A percentile compares a stretch with the other conserved stretches of the same genome.
Evolutionary conservation across 2,329 filamentous ascomycete species (phyloP).

Genomic region (Zelopaecilomyces penicillatus): DNA sequence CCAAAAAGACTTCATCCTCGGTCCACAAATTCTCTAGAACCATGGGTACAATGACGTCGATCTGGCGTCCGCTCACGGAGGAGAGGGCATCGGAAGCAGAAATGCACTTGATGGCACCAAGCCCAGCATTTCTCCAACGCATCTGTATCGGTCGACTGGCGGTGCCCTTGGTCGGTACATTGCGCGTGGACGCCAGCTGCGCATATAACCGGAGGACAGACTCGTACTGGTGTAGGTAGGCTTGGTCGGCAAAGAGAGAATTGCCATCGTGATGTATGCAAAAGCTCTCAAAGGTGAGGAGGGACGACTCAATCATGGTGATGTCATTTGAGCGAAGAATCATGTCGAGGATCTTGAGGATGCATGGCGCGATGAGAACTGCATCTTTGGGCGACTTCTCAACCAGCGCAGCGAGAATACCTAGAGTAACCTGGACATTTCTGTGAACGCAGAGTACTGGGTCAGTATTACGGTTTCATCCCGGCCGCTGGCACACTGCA

Average conservation of each 20-base stretch:
- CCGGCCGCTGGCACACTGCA: background rate
- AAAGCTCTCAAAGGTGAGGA: slow-evolving; percentile 79
- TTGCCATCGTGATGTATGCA: slow-evolving; percentile 84
- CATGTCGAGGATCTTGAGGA: slow-evolving; percentile 75
- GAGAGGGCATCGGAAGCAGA: slow-evolving; percentile 72
- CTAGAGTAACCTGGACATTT: slow-evolving; percentile 89
- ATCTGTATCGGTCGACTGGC: slow-evolving; percentile 66
- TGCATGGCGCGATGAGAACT: slow-evolving; percentile 75
- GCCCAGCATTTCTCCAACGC: slow-evolving; percentile 65
- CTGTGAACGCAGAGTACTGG: slow-evolving; percentile 32
- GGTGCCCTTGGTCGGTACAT: slow-evolving; percentile 40
- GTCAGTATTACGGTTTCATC: slow-evolving; percentile 1
- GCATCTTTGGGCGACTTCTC: slow-evolving; percentile 89
- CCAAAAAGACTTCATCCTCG: slow-evolving; percentile 60
- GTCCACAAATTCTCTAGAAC: slow-evolving; percentile 82
- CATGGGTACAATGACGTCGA: slow-evolving; percentile 72
- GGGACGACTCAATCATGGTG: slow-evolving; percentile 83
- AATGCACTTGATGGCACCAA: slow-evolving; percentile 73
- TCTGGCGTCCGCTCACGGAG: slow-evolving; percentile 65
- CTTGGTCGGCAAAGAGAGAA: slow-evolving; percentile 75
- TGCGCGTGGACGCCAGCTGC: slow-evolving; percentile 62
- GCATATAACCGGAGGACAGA: slow-evolving; percentile 74
- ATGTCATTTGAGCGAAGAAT: slow-evolving; percentile 82
- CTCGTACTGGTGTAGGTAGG: slow-evolving; percentile 75
- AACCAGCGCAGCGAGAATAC: slow-evolving; percentile 84